phyloP scores from a whole-genome alignment of 352 stramenopile species.

The Globisporangium orthogonon region DNA sequence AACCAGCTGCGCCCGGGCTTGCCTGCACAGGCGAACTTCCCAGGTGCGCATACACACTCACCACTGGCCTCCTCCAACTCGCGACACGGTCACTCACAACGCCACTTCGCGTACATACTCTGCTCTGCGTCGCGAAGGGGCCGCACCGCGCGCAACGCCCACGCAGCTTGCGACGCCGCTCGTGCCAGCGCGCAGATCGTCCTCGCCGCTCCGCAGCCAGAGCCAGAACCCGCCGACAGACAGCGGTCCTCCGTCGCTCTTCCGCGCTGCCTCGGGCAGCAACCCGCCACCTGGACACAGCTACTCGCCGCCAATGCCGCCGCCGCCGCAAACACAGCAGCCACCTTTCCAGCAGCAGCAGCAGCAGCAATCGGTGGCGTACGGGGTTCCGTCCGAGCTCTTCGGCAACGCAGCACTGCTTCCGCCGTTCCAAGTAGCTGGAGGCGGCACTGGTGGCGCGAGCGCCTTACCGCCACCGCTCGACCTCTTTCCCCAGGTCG shows the following conservation, averaged over 20 bases:
- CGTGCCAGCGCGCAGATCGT: conserved; percentile 28
- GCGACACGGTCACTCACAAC: not conserved
- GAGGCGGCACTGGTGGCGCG: conserved; percentile 1
- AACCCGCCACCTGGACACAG: not conserved
- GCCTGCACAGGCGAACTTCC: conserved; percentile 16
- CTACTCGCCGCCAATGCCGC: not conserved
- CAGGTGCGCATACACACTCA: conserved; percentile 11
- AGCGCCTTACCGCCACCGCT: conserved; percentile 2
- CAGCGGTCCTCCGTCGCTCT: not conserved
- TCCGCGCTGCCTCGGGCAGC: conserved; percentile 10
- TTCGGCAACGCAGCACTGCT: conserved; percentile 7
- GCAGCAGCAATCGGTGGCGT: conserved; percentile 3
- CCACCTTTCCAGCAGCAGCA: conserved; percentile 2
- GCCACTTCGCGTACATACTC: too few relatives aligned
- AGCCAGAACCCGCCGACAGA: conserved; percentile 8
- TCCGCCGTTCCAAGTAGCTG: conserved; percentile 27
- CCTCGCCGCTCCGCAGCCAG: conserved; percentile 13
- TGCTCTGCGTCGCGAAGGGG: conserved; percentile 19
- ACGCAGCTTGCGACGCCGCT: conserved; percentile 60
- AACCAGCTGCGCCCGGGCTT: conserved; percentile 21
- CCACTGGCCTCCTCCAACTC: too few relatives aligned
- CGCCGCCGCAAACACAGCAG: not conserved
- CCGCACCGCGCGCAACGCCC: conserved; percentile 31
- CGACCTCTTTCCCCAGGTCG: conserved; percentile 19
- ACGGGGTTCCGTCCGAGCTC: conserved; percentile 11